phyloP scores from a whole-genome alignment of 352 stramenopile genomes.

The Elongisporangium undulatum region DNA sequence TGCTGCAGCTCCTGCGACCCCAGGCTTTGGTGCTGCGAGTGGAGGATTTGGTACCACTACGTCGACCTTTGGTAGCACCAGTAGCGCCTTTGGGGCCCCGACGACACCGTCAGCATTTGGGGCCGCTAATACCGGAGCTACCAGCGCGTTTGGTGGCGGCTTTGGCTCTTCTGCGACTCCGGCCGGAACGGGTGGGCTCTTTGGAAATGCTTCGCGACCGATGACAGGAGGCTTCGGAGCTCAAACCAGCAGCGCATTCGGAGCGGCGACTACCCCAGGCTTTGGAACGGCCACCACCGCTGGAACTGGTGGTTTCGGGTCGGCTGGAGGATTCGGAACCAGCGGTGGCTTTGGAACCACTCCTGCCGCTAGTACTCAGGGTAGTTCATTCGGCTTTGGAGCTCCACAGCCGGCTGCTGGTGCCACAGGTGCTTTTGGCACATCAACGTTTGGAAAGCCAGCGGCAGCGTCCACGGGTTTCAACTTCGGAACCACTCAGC shows the following conservation, averaged over 20 bases:
- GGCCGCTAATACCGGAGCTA: slow-evolving; percentile 5
- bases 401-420: background rate
- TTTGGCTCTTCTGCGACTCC: slow-evolving; percentile 2
- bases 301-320: background rate
- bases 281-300: background rate
- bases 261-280: background rate
- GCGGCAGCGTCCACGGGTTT: slow-evolving; percentile 2
- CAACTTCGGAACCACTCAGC: slow-evolving; percentile 1
- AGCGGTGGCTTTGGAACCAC: background rate
- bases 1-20: slow-evolving; percentile 4
- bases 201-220: background rate
- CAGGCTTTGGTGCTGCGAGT: slow-evolving; percentile 13
- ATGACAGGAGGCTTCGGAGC: background rate
- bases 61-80: slow-evolving; percentile 36
- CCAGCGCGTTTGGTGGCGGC: slow-evolving; percentile 27
- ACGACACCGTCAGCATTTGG: slow-evolving; percentile 28
- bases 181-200: background rate
- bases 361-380: background rate
- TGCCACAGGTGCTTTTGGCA: background rate
- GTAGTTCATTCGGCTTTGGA: background rate
- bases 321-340: background rate
- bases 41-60: slow-evolving; percentile 13
- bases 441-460: background rate
- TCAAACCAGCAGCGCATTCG: background rate
- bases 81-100: slow-evolving; percentile 7